Evolutionary conservation across 2,329 filamentous ascomycete genomes (phyloP), one percentile per base, ranked within the genome.

Genomic region (Coleophoma cylindrospora): DNA sequence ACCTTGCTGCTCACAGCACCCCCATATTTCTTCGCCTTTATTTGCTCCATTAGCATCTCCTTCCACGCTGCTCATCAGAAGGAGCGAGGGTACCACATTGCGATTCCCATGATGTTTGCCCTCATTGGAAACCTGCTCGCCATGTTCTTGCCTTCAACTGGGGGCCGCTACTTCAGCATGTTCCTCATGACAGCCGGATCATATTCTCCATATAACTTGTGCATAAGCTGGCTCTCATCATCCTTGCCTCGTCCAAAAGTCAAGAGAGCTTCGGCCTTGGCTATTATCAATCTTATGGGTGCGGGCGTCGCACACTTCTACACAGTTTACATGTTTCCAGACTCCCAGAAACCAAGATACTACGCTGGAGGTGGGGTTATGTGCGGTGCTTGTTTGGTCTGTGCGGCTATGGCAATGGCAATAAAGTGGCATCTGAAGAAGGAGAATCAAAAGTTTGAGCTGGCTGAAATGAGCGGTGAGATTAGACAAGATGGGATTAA

Each of bases 1-100:
- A 69, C 70, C 0, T 63, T 65, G 9, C 53, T 64, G 1, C 56
- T 64, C n/a, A 60, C 62, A n/a, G 56, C 59, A 8, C 64, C 65
- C 14, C 66, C 66, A 1, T 70, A 67, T 51, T 54, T 66, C 10
- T 53, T 70, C 41, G 59, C 62, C 19, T 58, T 53, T 15, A 44
- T 61, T 9, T 52, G 54, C 3, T 52, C 58, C 3, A 51, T 66
- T 41, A 44, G 48, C 34, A 54, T 60, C 21, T 59, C 61, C 32
- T 62, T 56, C 41, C 41, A 44, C 15, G 41, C 41, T 12, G 41
- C 41, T 32, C 21, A 44, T 11, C 5, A 55, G 21, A 48, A 53
- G 13, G 49, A 52, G 36, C 38, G 44, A 14, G 51, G 51, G 8
- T 52, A 48, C 32, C 49, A 52, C 32, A 53, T 53, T 19, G 50